phyloP scores from a whole-genome alignment of 768 basidiomycete species.

The Russula olivacea region DNA sequence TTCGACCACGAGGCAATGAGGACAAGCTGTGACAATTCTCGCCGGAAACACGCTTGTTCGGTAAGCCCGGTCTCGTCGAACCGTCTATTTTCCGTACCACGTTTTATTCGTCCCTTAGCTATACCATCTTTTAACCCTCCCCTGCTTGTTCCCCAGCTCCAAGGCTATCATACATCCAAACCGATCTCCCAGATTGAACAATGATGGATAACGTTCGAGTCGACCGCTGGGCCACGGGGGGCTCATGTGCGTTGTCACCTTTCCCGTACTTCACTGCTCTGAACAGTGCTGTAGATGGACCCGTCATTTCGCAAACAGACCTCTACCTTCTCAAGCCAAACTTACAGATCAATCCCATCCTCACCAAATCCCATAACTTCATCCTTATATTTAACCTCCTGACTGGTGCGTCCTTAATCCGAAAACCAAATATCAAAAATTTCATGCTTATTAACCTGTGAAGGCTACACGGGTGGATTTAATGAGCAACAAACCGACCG shows the following conservation, averaged over 20 bases:
- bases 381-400: constrained; percentile 68
- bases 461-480: constrained; percentile 59
- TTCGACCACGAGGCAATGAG: neutral
- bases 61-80: neutral
- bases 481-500: constrained; percentile 54
- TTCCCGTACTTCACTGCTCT: neutral
- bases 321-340: constrained; percentile 69
- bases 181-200: neutral
- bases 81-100: neutral
- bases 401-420: constrained; percentile 42
- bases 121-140: neutral
- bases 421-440: neutral
- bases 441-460: neutral
- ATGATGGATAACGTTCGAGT: constrained; percentile 24
- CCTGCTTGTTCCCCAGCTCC: neutral
- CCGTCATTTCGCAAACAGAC: constrained; percentile 73
- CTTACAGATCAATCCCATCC: constrained; percentile 69
- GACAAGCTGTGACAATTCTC: neutral
- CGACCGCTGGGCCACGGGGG: constrained; percentile 22
- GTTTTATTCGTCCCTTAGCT: neutral
- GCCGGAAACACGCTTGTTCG: no score
- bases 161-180: no score
- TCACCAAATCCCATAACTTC: constrained; percentile 45
- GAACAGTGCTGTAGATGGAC: constrained; percentile 51
- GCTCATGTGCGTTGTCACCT: constrained; percentile 13